A percentile compares a stretch with the other conserved stretches of the same genome.
These are phyloP conservation scores for Macrotyloma uniflorum DNA, from an alignment of 306 rosid species.

Conservation along the genomic window DNA sequence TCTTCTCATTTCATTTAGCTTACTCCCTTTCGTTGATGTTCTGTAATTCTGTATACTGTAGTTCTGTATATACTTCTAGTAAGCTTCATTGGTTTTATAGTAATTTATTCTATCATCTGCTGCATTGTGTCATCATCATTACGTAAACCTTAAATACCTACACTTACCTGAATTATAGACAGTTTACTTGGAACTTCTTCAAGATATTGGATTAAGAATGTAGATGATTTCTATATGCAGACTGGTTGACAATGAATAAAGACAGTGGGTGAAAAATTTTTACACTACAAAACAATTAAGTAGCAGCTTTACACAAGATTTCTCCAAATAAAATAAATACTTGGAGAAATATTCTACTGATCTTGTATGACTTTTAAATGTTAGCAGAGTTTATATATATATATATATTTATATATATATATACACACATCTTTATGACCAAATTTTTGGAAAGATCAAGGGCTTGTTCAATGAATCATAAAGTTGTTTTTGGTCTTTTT, in stretches of 20 bases:
- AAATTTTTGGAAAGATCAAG: neutral
- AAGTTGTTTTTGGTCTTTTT: neutral
- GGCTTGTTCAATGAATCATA: neutral
- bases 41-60: neutral
- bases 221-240: neutral
- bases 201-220: neutral
- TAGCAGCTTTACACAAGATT: neutral
- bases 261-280: neutral
- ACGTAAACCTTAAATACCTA: slow-evolving; percentile 1
- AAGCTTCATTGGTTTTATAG: slow-evolving; percentile 27
- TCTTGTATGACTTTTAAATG: neutral
- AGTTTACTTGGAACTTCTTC: slow-evolving; percentile 20
- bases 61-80: neutral
- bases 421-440: too few species aligned
- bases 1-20: neutral
- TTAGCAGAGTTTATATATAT: too few species aligned
- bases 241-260: slow-evolving; percentile 4
- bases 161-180: neutral
- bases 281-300: neutral
- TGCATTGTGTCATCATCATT: slow-evolving; percentile 10
- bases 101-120: neutral
- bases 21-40: neutral
- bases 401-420: too few species aligned
- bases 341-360: slow-evolving; percentile 14
- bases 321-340: slow-evolving; percentile 1